Evolutionary conservation across 2,329 filamentous ascomycete species (phyloP).

Genomic region (Trichoderma arundinaceum): DNA sequence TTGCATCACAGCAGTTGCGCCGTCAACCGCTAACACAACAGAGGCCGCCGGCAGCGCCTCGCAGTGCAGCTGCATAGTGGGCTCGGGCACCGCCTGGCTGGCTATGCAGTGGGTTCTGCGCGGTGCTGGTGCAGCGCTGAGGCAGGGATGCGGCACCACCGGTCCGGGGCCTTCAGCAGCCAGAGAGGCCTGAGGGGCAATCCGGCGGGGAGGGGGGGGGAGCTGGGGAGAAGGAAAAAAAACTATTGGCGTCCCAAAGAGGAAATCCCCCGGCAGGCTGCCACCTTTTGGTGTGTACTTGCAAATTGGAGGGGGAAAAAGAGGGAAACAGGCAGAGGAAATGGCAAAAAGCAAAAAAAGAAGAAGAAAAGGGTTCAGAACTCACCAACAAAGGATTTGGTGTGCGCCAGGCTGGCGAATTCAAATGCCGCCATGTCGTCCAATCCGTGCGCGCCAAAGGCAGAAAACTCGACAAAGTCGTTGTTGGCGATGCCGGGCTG

Average conservation of each 20-base stretch:
- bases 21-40: not conserved
- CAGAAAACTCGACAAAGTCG: conserved; percentile 63
- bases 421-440: conserved; percentile 59
- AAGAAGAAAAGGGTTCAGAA: conserved; percentile 35
- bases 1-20: not conserved
- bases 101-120: conserved; percentile 20
- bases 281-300: conserved; percentile 6
- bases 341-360: not conserved
- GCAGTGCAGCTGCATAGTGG: conserved; percentile 24
- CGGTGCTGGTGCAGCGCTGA: conserved; percentile 20
- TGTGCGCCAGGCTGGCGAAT: conserved; percentile 45
- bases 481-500: conserved; percentile 68
- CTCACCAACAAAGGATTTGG: conserved; percentile 65
- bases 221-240: conserved; percentile 4
- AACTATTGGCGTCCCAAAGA: conserved; percentile 19
- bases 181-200: conserved; percentile 35
- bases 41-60: conserved; percentile 25
- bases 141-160: conserved; percentile 17
- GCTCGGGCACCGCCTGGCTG: conserved; percentile 28
- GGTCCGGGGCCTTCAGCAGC: conserved; percentile 17
- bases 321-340: not conserved
- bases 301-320: not conserved
- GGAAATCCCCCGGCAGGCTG: conserved; percentile 23
- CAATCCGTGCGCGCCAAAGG: conserved; percentile 54
- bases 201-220: conserved; percentile 10